These are phyloP conservation scores for Starmerella apis DNA, from an alignment of 805 yeast genomes.

Conservation along the genomic window DNA sequence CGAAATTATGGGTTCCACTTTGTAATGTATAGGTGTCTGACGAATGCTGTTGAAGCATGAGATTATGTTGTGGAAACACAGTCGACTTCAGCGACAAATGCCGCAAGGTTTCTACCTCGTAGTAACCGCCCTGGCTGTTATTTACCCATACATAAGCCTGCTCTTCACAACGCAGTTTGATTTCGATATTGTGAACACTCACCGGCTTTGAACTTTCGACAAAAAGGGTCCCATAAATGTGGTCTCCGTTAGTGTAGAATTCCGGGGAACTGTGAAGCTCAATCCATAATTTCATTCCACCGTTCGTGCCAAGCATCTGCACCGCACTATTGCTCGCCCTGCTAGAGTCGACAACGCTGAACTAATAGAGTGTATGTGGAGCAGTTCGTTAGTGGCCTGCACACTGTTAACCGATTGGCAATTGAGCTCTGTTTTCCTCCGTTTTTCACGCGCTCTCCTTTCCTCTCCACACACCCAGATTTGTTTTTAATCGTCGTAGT, in stretches of 20 bases:
- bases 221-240: slow-evolving; percentile 13
- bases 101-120: slow-evolving; percentile 17
- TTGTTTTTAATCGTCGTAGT: neutral
- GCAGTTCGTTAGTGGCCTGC: too few relatives aligned
- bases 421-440: neutral
- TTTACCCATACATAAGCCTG: slow-evolving; percentile 23
- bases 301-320: slow-evolving; percentile 12
- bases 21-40: slow-evolving; percentile 17
- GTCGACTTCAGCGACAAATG: slow-evolving; percentile 8
- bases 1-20: slow-evolving; percentile 16
- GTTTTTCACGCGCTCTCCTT: too few relatives aligned
- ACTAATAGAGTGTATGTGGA: neutral
- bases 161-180: slow-evolving; percentile 23
- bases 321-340: too few relatives aligned
- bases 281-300: slow-evolving; percentile 10
- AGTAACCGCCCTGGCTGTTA: slow-evolving; percentile 22
- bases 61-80: slow-evolving; percentile 14
- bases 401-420: too few relatives aligned
- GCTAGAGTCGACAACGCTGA: neutral
- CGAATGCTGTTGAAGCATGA: slow-evolving; percentile 4
- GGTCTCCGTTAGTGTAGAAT: slow-evolving; percentile 23
- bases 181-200: slow-evolving; percentile 15
- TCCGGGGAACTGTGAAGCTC: slow-evolving; percentile 9
- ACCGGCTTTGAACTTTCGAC: slow-evolving; percentile 13
- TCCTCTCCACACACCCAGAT: neutral